Evolutionary conservation across 805 yeast species (phyloP), one percentile per base, ranked within the genome.

Genomic region (Nakazawaea ishiwadae): DNA sequence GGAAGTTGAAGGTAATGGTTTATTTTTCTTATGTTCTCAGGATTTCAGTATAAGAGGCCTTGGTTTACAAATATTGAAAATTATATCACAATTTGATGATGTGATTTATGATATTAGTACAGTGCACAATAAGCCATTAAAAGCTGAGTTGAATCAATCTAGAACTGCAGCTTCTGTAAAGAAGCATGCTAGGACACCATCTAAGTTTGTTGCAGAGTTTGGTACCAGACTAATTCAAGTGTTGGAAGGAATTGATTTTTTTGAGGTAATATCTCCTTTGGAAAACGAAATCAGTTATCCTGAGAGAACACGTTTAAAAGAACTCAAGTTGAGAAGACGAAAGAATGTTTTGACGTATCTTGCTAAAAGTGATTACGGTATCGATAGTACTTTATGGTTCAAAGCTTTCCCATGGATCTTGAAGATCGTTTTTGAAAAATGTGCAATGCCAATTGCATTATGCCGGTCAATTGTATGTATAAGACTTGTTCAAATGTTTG

Each of bases 301-400:
- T 1, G 99, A 95, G 59, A 69, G 83, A 35, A 75, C 79, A 15
- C 65, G 97, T 29, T 63, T 90, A 12, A 54, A 79, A 1, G 84
- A 84, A 51, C 61, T 93, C 27, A 76, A 68, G 47, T 59, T 59
- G 39, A 75, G 63, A 51, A 74, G 73, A 44, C 75, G 81, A 49
- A 79, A 76, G 46, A 85, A 84, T 19, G 71, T 87, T 2, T 61
- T 95, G n/a, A 67, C 84, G 0, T 73, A 79, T 37, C 65, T 93
- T 5, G 96, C 96, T 0, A 96, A 87, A 49, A 84, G 96, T 2
- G 95, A 84, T 44, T 85, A 90, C 54, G 97, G 98, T 1, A 90
- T 93, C 8, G 99, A 93, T 62, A 81, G 95, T 1, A 96, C 98
- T 0, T 65, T 93, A n/a, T 93, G 99, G 99, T 83, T 91, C 52